Evolutionary conservation across 1,139 yeast genomes (phyloP), one percentile per base, ranked within the genome.

Genomic region (Kazachstania sp.): DNA sequence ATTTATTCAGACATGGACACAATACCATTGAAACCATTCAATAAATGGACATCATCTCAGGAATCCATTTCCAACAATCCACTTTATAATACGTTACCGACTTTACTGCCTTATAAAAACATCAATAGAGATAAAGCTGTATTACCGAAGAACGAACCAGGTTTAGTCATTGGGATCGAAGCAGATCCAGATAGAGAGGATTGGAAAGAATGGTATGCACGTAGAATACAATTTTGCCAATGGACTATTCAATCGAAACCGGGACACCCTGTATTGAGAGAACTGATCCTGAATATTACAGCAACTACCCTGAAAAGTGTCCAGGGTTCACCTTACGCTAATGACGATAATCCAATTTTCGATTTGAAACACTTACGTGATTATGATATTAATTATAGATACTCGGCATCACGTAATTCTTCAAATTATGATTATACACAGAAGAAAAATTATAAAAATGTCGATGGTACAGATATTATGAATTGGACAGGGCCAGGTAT

Each of bases 401-500:
- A 18, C 12, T 55, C 53, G 45, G 53, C 49, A 31, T 55, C 55
- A 40, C 50, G 55, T 13, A 29, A 43, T n/a, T 60, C 57, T 42
- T 46, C 46, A 26, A 41, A 45, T n/a, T 54, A 54, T 37, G 54
- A 63, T 12, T 69, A 67, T 31, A 51, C 55, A 1, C 51, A 66
- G 23, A 54, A 57, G 20, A 66, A 68, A 48, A 57, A 59, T 5
- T 48, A 48, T 2, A 61, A 79, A 6, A 76, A 76, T 50, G 79
- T 83, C 40, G 74, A 71, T 30, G 83, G 88, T 28, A 81, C 84
- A 32, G 88, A 83, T 60, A 81, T 92, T 49, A 90, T 92, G 96
- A 79, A 87, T 62, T 92, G 97, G 98, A 90, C 98, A 0, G 98
- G 98, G 0, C 96, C 97, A 2, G 97, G 96, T 0, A 77, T 87